phyloP scores from a whole-genome alignment of 768 basidiomycete species.

The Mycena vulgaris region DNA sequence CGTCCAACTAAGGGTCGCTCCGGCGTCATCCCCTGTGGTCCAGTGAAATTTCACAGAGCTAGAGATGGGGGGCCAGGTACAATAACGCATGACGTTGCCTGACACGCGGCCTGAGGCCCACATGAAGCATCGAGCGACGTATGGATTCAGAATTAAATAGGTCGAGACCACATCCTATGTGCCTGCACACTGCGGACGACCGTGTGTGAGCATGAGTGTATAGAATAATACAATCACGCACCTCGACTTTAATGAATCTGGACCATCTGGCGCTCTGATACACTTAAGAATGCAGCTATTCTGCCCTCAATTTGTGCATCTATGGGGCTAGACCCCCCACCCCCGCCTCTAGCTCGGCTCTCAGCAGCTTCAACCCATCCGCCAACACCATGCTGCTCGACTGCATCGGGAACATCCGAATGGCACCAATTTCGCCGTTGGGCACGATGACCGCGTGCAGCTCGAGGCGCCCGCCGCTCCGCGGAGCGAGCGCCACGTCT shows the following conservation, averaged over 20 bases:
- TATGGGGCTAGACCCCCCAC: neutral
- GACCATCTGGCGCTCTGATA: neutral
- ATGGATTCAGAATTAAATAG: too few relatives aligned
- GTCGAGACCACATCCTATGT: too few relatives aligned
- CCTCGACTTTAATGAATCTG: slow-evolving; percentile 9
- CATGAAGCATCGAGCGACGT: too few relatives aligned
- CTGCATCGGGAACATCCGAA: neutral
- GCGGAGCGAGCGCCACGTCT: neutral
- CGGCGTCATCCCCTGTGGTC: too few relatives aligned
- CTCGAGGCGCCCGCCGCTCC: neutral
- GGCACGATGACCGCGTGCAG: neutral
- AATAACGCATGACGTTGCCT: too few relatives aligned
- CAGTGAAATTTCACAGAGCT: too few relatives aligned
- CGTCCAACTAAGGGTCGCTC: too few relatives aligned
- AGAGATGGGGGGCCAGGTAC: too few relatives aligned
- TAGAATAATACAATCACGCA: too few relatives aligned
- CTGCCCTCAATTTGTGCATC: neutral
- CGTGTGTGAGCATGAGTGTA: too few relatives aligned
- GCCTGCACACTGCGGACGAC: too few relatives aligned
- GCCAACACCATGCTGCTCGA: slow-evolving; percentile 2
- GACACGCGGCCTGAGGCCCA: too few relatives aligned
- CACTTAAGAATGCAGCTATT: neutral
- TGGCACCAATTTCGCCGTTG: neutral
- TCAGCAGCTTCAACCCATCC: neutral
- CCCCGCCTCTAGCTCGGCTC: neutral